These are phyloP conservation scores for Prunus yedoensis DNA, from an alignment of 331 rosid genomes.

Conservation along the genomic window DNA sequence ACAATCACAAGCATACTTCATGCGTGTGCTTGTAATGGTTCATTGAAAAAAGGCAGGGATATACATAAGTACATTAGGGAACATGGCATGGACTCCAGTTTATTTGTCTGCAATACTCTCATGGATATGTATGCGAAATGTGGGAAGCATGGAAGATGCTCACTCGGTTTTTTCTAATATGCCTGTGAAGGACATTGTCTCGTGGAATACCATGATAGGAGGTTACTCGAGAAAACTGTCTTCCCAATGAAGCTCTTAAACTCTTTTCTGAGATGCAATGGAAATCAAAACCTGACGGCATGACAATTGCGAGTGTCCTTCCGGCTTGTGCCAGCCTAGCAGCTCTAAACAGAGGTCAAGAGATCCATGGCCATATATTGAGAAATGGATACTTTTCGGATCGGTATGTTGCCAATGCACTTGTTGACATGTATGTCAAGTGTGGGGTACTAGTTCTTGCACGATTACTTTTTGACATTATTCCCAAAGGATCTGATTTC, in stretches of 20 bases:
- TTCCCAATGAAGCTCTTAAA: conserved; percentile 68
- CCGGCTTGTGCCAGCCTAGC: conserved; percentile 80
- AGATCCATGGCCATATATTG: conserved; percentile 61
- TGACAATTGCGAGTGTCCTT: conserved; percentile 61
- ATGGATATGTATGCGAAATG: conserved; percentile 87
- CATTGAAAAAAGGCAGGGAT: conserved; percentile 52
- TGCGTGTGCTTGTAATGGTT: conserved; percentile 61
- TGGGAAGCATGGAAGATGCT: conserved; percentile 77
- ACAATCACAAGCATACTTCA: conserved; percentile 61
- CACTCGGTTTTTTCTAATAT: conserved; percentile 47
- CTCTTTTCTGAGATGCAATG: conserved; percentile 57
- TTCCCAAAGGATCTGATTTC: conserved; percentile 64
- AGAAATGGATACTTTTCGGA: conserved; percentile 54
- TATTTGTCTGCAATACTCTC: conserved; percentile 68
- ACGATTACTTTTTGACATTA: conserved; percentile 44
- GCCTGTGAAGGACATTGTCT: conserved; percentile 50
- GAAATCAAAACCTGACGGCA: conserved; percentile 51
- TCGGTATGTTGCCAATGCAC: conserved; percentile 52
- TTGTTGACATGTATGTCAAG: conserved; percentile 75
- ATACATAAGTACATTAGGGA: conserved; percentile 58
- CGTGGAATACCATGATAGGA: conserved; percentile 79
- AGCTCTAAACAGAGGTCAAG: conserved; percentile 71
- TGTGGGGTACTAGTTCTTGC: conserved; percentile 67
- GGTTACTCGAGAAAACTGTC: conserved; percentile 65
- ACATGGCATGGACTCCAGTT: conserved; percentile 41